Conservation (phyloP, 306 rosid genomes). For the Urtica urens region DNA sequence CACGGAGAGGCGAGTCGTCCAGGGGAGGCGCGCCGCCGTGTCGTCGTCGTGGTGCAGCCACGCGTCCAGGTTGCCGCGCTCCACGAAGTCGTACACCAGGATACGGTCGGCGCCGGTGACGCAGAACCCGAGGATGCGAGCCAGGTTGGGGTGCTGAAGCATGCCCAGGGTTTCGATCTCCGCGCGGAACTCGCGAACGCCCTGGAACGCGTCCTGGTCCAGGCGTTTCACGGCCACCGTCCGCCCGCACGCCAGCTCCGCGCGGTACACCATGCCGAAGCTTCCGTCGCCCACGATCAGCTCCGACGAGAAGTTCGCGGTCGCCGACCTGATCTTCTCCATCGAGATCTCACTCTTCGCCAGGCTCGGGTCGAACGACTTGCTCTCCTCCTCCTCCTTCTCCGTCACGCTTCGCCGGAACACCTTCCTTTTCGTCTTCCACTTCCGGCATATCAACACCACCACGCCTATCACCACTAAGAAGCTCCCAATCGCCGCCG, state of each 20-base stretch:
- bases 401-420: too few relatives aligned
- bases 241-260: conserved; percentile 53
- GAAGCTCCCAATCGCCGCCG: too few relatives aligned
- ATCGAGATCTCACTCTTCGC: conserved; percentile 34
- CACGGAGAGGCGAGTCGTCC: conserved; percentile 46
- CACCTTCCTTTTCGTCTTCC: too few relatives aligned
- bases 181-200: conserved; percentile 83
- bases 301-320: conserved; percentile 51
- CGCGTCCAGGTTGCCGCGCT: conserved; percentile 59
- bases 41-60: conserved; percentile 66
- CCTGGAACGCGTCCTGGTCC: conserved; percentile 81
- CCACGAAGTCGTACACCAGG: conserved; percentile 65
- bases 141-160: conserved; percentile 60
- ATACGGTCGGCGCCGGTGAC: conserved; percentile 55
- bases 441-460: too few relatives aligned
- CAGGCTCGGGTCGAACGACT: conserved; percentile 53
- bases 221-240: conserved; percentile 75
- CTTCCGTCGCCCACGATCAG: conserved; percentile 85
- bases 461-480: too few relatives aligned
- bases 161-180: conserved; percentile 83
- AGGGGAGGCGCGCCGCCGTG: conserved; percentile 26
- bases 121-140: conserved; percentile 68
- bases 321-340: conserved; percentile 53
- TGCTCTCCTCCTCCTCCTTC: conserved; percentile 50
- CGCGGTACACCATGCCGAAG: conserved; percentile 86